These are phyloP conservation scores for Lophium mytilinum DNA, from an alignment of 495 filamentous ascomycete genomes.

Conservation along the genomic window DNA sequence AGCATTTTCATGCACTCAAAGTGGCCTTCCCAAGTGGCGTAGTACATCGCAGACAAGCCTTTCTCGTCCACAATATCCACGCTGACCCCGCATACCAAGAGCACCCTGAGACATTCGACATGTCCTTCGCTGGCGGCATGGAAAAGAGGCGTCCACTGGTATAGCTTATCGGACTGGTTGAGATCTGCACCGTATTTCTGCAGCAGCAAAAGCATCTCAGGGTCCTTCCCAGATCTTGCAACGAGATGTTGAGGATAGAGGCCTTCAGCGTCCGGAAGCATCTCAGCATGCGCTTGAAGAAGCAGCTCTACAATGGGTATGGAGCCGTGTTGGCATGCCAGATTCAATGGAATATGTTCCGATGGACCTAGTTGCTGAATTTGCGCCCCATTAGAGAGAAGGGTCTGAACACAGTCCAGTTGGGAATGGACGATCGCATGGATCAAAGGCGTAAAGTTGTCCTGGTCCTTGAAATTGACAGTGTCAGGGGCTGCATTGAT, in stretches of 20 bases:
- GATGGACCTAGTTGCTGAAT: constrained; percentile 74
- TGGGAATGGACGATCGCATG: constrained; percentile 86
- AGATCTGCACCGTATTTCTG: constrained; percentile 85
- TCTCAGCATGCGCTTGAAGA: constrained; percentile 63
- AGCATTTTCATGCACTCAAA: constrained; percentile 88
- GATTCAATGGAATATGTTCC: constrained; percentile 88
- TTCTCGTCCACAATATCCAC: constrained; percentile 81
- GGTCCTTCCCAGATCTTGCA: constrained; percentile 76
- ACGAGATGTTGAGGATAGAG: constrained; percentile 97
- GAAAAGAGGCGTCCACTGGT: constrained; percentile 94
- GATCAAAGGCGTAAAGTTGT: constrained; percentile 94
- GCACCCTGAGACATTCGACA: constrained; percentile 69
- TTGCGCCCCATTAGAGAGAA: constrained; percentile 64
- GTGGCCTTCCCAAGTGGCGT: constrained; percentile 97
- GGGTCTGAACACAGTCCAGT: constrained; percentile 63
- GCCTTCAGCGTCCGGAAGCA: constrained; percentile 90
- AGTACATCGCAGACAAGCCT: constrained; percentile 88
- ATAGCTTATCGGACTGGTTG: constrained; percentile 86
- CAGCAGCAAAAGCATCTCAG: constrained; percentile 67
- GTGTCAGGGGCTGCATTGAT: constrained; percentile 53
- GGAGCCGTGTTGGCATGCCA: constrained; percentile 89
- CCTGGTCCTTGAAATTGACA: constrained; percentile 81
- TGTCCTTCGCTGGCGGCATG: constrained; percentile 96
- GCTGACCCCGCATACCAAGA: constrained; percentile 68
- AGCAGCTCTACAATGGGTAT: constrained; percentile 73